phyloP scores from a whole-genome alignment of 2,329 filamentous ascomycete species.

The Aspergillus chevalieri region DNA sequence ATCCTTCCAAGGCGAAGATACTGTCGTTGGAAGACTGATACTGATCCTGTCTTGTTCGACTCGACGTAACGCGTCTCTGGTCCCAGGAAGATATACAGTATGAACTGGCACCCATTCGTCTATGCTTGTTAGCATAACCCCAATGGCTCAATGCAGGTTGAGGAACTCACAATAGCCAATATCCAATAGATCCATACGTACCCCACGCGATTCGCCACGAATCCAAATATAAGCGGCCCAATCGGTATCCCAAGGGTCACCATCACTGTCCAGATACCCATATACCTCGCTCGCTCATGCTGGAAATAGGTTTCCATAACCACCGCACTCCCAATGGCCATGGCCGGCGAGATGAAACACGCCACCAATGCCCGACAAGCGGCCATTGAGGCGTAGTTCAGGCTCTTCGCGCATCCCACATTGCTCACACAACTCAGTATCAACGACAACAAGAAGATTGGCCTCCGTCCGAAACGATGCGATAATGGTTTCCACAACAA shows the following conservation, averaged over 20 bases:
- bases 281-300: slow-evolving; percentile 46
- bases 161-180: slow-evolving; percentile 45
- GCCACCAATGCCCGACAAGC: slow-evolving; percentile 46
- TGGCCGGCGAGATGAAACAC: slow-evolving; percentile 51
- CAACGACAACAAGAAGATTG: slow-evolving; percentile 49
- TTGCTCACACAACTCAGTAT: slow-evolving; percentile 46
- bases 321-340: slow-evolving; percentile 49
- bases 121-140: slow-evolving; percentile 16
- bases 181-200: slow-evolving; percentile 57
- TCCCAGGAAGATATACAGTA: slow-evolving; percentile 50
- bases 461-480: slow-evolving; percentile 49
- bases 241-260: slow-evolving; percentile 44
- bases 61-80: slow-evolving; percentile 49
- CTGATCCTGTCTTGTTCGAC: slow-evolving; percentile 12
- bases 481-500: slow-evolving; percentile 54
- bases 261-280: slow-evolving; percentile 53
- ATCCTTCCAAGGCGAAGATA: slow-evolving; percentile 44
- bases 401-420: slow-evolving; percentile 48
- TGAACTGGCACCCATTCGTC: slow-evolving; percentile 50
- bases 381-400: slow-evolving; percentile 46
- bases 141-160: background rate
- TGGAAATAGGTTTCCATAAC: slow-evolving; percentile 54
- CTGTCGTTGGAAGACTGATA: slow-evolving; percentile 35
- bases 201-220: slow-evolving; percentile 47
- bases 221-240: slow-evolving; percentile 31